Conservation (phyloP, 768 basidiomycete genomes). For the Solioccasus polychromus region DNA sequence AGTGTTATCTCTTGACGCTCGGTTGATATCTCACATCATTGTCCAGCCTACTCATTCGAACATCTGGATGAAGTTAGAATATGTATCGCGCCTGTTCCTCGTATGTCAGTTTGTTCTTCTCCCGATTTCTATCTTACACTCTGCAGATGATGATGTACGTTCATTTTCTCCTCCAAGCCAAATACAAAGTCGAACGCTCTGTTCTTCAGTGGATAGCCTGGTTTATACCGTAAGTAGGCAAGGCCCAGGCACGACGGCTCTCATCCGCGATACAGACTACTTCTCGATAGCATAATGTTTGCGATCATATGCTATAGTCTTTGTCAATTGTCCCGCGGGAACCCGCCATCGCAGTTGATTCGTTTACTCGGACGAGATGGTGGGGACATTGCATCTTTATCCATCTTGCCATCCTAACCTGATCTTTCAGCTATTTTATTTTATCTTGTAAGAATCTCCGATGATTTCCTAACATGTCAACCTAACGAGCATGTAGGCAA, state of each 20-base stretch:
- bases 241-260: neutral
- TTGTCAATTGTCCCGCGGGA: neutral
- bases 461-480: neutral
- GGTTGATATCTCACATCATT: neutral
- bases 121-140: neutral
- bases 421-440: neutral
- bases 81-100: slow-evolving; percentile 2
- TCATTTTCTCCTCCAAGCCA: neutral
- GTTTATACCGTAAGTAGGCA: neutral
- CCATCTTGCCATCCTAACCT: neutral
- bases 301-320: slow-evolving; percentile 1
- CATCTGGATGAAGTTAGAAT: slow-evolving; percentile 13
- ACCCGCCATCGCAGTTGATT: neutral
- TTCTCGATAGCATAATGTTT: slow-evolving; percentile 1
- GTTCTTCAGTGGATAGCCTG: slow-evolving; percentile 1
- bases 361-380: slow-evolving; percentile 6
- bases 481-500: neutral
- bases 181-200: neutral
- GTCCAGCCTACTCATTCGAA: slow-evolving; percentile 1
- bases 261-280: neutral
- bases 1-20: neutral
- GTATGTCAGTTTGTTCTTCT: slow-evolving; percentile 9
- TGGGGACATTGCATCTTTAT: slow-evolving; percentile 1
- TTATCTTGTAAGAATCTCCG: neutral
- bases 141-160: slow-evolving; percentile 12